A percentile compares a stretch with the other conserved stretches of the same genome.
phyloP scores from a whole-genome alignment of 768 basidiomycete species.

The Strobilomyces echinocephalus region DNA sequence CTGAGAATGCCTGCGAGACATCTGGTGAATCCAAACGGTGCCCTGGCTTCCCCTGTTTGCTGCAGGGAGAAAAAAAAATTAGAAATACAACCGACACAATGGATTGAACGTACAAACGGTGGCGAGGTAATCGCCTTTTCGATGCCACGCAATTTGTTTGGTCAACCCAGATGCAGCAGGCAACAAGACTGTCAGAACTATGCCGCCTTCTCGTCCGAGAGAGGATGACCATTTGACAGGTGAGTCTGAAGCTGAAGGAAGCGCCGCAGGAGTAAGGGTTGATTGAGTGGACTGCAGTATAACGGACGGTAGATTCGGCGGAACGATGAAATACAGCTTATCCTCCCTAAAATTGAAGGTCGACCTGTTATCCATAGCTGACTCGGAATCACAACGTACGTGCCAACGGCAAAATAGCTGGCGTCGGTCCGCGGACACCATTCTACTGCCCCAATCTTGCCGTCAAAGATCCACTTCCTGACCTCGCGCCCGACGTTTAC shows the following conservation, averaged over 20 bases:
- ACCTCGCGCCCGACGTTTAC: slow-evolving; percentile 84
- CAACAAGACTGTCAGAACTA: slow-evolving; percentile 58
- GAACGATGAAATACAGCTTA: slow-evolving; percentile 71
- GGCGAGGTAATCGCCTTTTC: slow-evolving; percentile 91
- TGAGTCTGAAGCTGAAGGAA: slow-evolving; percentile 58
- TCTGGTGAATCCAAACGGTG: slow-evolving; percentile 93
- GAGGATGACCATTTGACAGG: slow-evolving; percentile 67
- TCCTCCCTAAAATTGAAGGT: slow-evolving; percentile 57
- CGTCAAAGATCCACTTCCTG: slow-evolving; percentile 77
- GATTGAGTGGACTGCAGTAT: slow-evolving; percentile 56
- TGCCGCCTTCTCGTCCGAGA: slow-evolving; percentile 42
- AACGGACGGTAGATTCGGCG: slow-evolving; percentile 66
- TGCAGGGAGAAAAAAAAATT: slow-evolving; percentile 23
- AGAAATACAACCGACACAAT: slow-evolving; percentile 4
- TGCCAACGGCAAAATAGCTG: slow-evolving; percentile 70
- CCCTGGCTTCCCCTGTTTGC: slow-evolving; percentile 69
- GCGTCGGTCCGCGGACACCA: slow-evolving; percentile 92
- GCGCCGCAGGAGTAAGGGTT: slow-evolving; percentile 58
- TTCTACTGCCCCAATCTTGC: slow-evolving; percentile 77
- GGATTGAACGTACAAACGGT: slow-evolving; percentile 76
- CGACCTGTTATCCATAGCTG: slow-evolving; percentile 7
- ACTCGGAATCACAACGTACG: slow-evolving; percentile 48
- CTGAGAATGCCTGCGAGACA: slow-evolving; percentile 91
- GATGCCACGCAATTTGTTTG: slow-evolving; percentile 87
- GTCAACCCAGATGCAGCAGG: slow-evolving; percentile 65